Conservation (phyloP, 1,139 yeast genomes). For the Diutina neorugosa region DNA sequence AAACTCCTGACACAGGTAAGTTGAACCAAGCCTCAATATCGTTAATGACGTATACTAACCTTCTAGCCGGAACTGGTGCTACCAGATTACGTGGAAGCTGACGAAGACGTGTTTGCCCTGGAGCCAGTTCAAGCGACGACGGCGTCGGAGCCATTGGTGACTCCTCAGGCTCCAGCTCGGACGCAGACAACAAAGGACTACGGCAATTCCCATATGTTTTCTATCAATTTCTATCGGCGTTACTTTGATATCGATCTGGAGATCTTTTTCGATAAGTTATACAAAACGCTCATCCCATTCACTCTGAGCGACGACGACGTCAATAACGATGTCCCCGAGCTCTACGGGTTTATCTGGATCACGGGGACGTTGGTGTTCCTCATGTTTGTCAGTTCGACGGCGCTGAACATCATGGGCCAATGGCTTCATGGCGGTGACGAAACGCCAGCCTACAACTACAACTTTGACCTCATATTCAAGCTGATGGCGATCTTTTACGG, state of each 20-base stretch:
- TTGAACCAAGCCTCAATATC: too few relatives aligned
- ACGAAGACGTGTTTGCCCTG: background rate
- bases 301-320: conserved; percentile 16
- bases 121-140: background rate
- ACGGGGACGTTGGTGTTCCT: conserved; percentile 66
- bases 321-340: conserved; percentile 35
- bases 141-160: background rate
- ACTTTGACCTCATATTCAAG: conserved; percentile 49
- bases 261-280: conserved; percentile 38
- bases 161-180: background rate
- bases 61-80: background rate
- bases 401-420: conserved; percentile 28
- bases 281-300: conserved; percentile 34
- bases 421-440: conserved; percentile 29
- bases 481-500: conserved; percentile 63
- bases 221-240: conserved; percentile 42
- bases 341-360: conserved; percentile 80
- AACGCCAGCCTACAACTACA: conserved; percentile 38
- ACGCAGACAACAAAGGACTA: background rate
- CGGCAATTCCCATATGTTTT: conserved; percentile 28
- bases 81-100: conserved; percentile 3
- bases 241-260: conserved; percentile 55
- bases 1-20: conserved; percentile 1
- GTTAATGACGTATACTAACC: background rate
- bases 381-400: conserved; percentile 64